Percentiles rank a stretch among this genome's conserved stretches.
phyloP scores from a whole-genome alignment of 2,329 filamentous ascomycete species.

The Trichoderma sp. region DNA sequence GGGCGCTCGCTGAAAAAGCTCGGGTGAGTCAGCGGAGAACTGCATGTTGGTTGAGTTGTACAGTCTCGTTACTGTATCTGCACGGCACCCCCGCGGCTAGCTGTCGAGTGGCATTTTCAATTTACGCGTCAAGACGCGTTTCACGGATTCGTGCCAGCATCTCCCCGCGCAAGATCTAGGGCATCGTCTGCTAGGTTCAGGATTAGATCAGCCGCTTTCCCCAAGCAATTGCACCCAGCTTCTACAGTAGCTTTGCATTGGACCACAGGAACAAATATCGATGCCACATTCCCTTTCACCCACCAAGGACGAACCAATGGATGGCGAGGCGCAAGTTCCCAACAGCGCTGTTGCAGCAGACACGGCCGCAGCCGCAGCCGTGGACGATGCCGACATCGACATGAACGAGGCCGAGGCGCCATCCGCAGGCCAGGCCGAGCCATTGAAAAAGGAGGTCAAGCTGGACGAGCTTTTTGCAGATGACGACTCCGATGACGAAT shows the following conservation, averaged over 20 bases:
- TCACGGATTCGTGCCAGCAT: not conserved
- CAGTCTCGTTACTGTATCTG: not conserved
- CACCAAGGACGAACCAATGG: conserved; percentile 43
- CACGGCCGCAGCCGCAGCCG: conserved; percentile 29
- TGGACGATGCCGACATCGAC: conserved; percentile 38
- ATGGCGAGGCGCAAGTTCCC: conserved; percentile 37
- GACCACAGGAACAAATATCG: not conserved
- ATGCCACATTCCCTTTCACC: conserved; percentile 52
- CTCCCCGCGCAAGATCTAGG: conserved; percentile 21
- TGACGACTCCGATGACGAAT: conserved; percentile 63
- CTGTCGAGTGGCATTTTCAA: conserved; percentile 19
- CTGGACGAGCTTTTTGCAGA: conserved; percentile 63
- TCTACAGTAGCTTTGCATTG: no score
- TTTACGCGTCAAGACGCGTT: conserved; percentile 29
- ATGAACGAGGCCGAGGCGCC: conserved; percentile 44
- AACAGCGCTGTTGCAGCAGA: conserved; percentile 35
- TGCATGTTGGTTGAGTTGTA: not conserved
- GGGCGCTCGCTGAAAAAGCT: not conserved
- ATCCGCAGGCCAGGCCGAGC: conserved; percentile 26
- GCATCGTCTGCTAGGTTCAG: not conserved
- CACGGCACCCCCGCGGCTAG: not conserved
- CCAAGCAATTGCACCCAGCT: no score
- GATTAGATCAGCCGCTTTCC: not conserved
- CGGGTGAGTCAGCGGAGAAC: not conserved
- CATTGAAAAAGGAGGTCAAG: conserved; percentile 50